Evolutionary conservation across 352 stramenopile species (phyloP), one percentile per base, ranked within the genome.

Genomic region (Phytophthora pini): DNA sequence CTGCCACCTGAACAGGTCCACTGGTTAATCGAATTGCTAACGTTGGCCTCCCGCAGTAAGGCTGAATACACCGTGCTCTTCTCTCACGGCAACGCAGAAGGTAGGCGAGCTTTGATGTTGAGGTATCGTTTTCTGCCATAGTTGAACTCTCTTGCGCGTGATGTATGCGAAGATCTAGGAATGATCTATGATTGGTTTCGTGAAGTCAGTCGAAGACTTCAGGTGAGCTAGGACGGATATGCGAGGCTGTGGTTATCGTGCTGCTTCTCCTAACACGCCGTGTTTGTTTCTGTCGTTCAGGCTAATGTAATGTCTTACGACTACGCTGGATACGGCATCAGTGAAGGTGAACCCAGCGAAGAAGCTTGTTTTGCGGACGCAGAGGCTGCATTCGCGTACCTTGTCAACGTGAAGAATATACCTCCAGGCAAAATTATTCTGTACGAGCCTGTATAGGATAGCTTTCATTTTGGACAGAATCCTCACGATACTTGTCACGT

Each of bases 121-220:
- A 39, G 5, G 29, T 44, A 32, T 15, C 17, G 22, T n/a, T 36
- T 39, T 13, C 22, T 40, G 31, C 46, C 24, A 24, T 3, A 8
- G 34, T 45, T 39, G 40, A 34, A 32, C 29, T 7, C 3, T 48
- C 12, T 46, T 45, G 9, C 57, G 45, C 49, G 15, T 48, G 22
- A 12, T 31, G 10, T 26, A 20, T 13, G 12, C 20, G 22, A 47
- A 94, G 96, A 99, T 68, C 66, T 99, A n/a, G 95, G 94, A 5
- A 98, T 98, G 90, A 98, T 98, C 44, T 98, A 98, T 70, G 92
- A 98, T 66, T 99, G 96, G 96, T 98, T 99, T 74, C 90, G 92
- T 46, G 93, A 98, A 80, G 74, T 99, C 34, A 80, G 89, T 36
- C 78, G 89, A 13, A 79, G 83, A 27, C 63, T 96, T 49, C 68